phyloP scores from a whole-genome alignment of 305 asterid species.

The Nicotiana rustica region DNA sequence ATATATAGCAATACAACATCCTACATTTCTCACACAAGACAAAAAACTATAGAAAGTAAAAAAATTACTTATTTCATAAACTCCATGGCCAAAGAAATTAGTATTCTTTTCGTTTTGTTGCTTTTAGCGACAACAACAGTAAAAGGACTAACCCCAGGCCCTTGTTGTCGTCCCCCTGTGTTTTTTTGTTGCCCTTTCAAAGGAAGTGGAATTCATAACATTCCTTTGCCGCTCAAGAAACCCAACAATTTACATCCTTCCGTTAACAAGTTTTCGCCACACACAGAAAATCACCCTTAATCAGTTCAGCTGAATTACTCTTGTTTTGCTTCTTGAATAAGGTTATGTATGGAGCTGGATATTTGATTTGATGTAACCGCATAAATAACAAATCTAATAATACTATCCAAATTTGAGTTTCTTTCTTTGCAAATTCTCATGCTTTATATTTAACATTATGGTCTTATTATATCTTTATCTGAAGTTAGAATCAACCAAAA shows the following conservation, averaged over 20 bases:
- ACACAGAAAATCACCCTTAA: background rate
- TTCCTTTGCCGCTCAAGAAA: background rate
- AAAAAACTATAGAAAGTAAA: background rate
- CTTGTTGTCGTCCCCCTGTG: background rate
- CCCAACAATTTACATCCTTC: background rate
- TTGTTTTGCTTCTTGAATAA: background rate
- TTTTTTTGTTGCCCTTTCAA: background rate
- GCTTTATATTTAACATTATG: background rate
- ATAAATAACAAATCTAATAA: background rate
- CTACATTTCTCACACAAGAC: background rate
- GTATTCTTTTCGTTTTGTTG: background rate
- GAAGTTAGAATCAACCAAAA: background rate
- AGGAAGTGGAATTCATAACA: background rate
- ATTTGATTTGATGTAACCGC: background rate
- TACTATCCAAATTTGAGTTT: background rate
- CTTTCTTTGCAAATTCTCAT: background rate
- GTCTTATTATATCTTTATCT: background rate
- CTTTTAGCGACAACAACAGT: background rate
- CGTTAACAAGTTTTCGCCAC: background rate
- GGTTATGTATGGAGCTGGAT: background rate
- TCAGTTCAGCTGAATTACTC: background rate
- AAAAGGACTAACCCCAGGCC: background rate
- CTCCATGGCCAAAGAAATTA: background rate
- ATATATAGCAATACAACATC: background rate
- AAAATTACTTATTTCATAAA: no score